Base-by-base conservation (phyloP, 805 yeast species). In the Nakazawaea holstii region DNA sequence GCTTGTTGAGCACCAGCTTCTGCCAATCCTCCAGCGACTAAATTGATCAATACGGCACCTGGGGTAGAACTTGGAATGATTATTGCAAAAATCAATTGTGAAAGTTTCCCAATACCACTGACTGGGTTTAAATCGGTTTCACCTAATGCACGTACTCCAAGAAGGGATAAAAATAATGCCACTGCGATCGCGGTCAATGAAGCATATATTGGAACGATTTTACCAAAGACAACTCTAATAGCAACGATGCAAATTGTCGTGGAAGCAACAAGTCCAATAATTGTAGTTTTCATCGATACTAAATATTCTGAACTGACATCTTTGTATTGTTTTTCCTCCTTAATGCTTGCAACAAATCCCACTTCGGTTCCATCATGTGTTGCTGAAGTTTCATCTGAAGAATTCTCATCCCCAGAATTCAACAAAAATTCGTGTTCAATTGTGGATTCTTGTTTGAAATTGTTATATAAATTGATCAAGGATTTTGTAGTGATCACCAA, bases 1-100 rank as follows among this genome's bases (percentile, higher is more conserved):
- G 98, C 97, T 66, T 92, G 99, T 67, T 94, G 98, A 2, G 99
- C 97, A 8, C 98, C 98, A 0, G 98, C 97, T 67, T 92, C 99
- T 1, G 98, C 95, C 37, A 92, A 82, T 11, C 97, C 99, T 14
- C 99, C 99, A 4, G 97, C 96, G 1, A 92, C 85, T 42, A 92
- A 69, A 60, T 92, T 94, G 39, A 89, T 80, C 36, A 92, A 67
- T 5, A 94, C 88, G 9, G 89, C 79, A 1, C 95, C 90, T 1
- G 95, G 95, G 49, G 82, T 86, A 39, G 70, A 63, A 30, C 72
- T 70, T 0, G 96, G 96, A 26, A 90, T 75, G 6, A 92, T 72
- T 10, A 89, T 59, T 0, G 97, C 96, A 65, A 94, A 89, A 2
- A 94, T 65, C 42, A 92, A 70, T 62, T 92, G 99, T 1, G 97